A percentile compares a stretch with the other conserved stretches of the same genome.
These are phyloP conservation scores for Kokia cookei DNA, from an alignment of 441 rosid genomes.

Conservation along the genomic window DNA sequence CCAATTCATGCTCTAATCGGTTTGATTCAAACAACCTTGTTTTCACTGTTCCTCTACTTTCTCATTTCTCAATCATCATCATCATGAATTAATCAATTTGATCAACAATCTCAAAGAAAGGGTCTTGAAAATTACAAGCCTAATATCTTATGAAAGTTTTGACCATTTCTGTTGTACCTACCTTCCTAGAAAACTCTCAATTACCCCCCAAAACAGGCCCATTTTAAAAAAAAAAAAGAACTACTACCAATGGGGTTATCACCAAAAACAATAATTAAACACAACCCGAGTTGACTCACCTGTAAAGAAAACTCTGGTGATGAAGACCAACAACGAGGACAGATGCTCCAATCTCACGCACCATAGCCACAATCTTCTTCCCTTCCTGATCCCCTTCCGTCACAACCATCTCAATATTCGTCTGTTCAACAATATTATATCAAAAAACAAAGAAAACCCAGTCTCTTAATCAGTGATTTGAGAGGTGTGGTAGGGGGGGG, in stretches of 20 bases:
- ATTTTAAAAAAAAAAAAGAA: not conserved
- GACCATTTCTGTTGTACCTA: not conserved
- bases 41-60: too few relatives aligned
- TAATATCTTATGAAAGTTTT: not conserved
- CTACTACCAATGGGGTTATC: not conserved
- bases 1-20: too few relatives aligned
- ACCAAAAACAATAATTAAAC: not conserved
- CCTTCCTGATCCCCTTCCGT: slow-evolving; percentile 83
- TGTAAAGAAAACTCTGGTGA: slow-evolving; percentile 84
- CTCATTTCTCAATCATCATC: not conserved
- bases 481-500: too few relatives aligned
- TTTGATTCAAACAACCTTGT: too few relatives aligned
- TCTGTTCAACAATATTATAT: slow-evolving; percentile 21
- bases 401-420: slow-evolving; percentile 71
- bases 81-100: not conserved
- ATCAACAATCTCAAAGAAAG: too few relatives aligned
- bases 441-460: not conserved
- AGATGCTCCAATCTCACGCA: slow-evolving; percentile 77
- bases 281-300: slow-evolving; percentile 27
- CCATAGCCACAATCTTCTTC: slow-evolving; percentile 47
- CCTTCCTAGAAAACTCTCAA: not conserved
- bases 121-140: not conserved
- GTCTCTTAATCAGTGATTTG: not conserved
- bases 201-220: not conserved
- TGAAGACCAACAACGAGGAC: slow-evolving; percentile 86